Evolutionary conservation across 805 yeast species (phyloP).

Genomic region (Teunomyces aglyptinius): DNA sequence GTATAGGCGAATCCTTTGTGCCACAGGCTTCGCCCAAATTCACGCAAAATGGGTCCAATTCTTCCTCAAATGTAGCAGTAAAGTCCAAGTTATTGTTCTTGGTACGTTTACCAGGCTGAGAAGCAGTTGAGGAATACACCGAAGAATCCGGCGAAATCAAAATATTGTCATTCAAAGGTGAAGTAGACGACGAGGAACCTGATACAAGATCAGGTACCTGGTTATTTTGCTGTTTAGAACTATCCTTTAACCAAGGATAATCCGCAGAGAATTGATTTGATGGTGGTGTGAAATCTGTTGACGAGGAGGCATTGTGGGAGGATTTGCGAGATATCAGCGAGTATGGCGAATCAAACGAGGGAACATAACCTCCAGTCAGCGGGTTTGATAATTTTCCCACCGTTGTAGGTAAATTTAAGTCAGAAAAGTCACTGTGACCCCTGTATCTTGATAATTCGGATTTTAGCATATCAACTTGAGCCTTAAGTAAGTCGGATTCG

Average conservation of each 20-base stretch:
- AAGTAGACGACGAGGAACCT: slow-evolving; percentile 32
- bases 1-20: slow-evolving; percentile 63
- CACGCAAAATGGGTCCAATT: slow-evolving; percentile 71
- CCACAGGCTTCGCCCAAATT: slow-evolving; percentile 84
- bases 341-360: slow-evolving; percentile 11
- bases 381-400: slow-evolving; percentile 29
- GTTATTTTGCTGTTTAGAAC: slow-evolving; percentile 3
- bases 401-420: slow-evolving; percentile 28
- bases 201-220: slow-evolving; percentile 36
- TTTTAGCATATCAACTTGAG: slow-evolving; percentile 74
- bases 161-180: slow-evolving; percentile 38
- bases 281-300: slow-evolving; percentile 1
- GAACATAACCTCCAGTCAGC: slow-evolving; percentile 15
- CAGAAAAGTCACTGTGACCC: slow-evolving; percentile 29
- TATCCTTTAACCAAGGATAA: slow-evolving; percentile 48
- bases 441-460: slow-evolving; percentile 65
- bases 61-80: slow-evolving; percentile 53
- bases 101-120: slow-evolving; percentile 2
- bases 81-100: slow-evolving; percentile 6
- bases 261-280: slow-evolving; percentile 43
- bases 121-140: slow-evolving; percentile 9
- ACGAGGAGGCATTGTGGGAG: slow-evolving; percentile 2
- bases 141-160: slow-evolving; percentile 34
- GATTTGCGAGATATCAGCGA: slow-evolving; percentile 1
- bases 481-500: slow-evolving; percentile 70